phyloP scores from a whole-genome alignment of 257 asterid genomes.

The Eustoma russellianum region DNA sequence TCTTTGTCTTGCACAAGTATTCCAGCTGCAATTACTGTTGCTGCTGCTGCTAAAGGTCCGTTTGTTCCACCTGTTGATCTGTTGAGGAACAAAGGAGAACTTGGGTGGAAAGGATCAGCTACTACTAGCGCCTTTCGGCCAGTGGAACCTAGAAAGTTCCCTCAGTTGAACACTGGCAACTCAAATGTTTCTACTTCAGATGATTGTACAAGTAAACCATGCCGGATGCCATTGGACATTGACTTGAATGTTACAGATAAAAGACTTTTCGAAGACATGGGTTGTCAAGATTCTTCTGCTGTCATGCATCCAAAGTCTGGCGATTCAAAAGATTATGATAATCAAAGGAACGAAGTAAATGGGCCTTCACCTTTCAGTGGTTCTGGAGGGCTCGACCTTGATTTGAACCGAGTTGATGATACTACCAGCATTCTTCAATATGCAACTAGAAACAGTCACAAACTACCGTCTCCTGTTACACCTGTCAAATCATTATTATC shows the following conservation, averaged over 20 bases:
- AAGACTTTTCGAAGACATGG: conserved; percentile 32
- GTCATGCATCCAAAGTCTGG: too few relatives aligned
- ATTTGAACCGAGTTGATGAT: conserved; percentile 36
- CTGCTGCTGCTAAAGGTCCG: conserved; percentile 82
- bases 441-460: conserved; percentile 23
- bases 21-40: conserved; percentile 66
- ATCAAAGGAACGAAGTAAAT: conserved; percentile 12
- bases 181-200: conserved; percentile 19
- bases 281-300: conserved; percentile 27
- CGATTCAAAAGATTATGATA: conserved; percentile 13
- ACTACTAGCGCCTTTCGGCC: conserved; percentile 96
- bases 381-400: conserved; percentile 38
- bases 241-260: conserved; percentile 51
- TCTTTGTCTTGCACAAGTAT: conserved; percentile 25
- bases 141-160: conserved; percentile 75
- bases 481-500: conserved; percentile 17
- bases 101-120: conserved; percentile 98
- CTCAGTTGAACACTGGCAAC: conserved; percentile 22
- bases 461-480: conserved; percentile 14
- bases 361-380: conserved; percentile 21
- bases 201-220: conserved; percentile 30
- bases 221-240: conserved; percentile 34
- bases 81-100: conserved; percentile 61
- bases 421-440: conserved; percentile 23
- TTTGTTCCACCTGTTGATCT: conserved; percentile 83